Base-by-base conservation (phyloP, 495 filamentous ascomycete species). In the Filosporella fistucella region DNA sequence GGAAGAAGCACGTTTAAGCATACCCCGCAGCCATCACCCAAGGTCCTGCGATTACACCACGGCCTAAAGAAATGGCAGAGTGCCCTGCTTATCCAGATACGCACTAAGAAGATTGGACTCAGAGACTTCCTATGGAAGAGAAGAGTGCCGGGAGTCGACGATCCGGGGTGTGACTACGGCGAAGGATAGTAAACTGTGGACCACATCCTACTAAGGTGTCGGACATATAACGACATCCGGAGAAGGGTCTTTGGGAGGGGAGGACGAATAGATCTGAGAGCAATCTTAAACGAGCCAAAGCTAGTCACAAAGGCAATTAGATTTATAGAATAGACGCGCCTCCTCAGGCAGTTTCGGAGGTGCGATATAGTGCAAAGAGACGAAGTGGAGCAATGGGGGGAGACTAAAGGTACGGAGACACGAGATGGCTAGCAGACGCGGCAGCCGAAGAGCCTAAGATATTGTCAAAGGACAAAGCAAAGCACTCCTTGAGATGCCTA, bases 91-190 rank as follows among this genome's bases (percentile, higher is more conserved):
- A 23, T 43, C 35, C 24, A 48, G 34, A 2, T 48, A 4, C 45
- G 45, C 36, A 40, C 35, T 40, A 35, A 21, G 42, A 42, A 49
- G 46, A 49, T 49, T 25, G 46, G 46, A 13, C 46, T 42, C 2
- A 22, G 37, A 24, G 18, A 49, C 13, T 49, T 49, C 46, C 22
- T 49, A 18, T 49, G 4, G 14, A 36, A 42, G 22, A 49, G 35
- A 37, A 49, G 42, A 12, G 35, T 42, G 38, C 46, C 33, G 18
- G 46, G 42, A 13, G 46, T 49, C 14, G 36, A 49, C 34, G 46
- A 49, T 37, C 16, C 41, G 26, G 42, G 42, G 18, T 49, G 46
- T 16, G 36, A 49, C 7, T 49, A 24, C 14, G 24, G 46, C 29
- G 42, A 25, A 49, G 46, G 43, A 4, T 46, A 14, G 8, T 21